phyloP scores from a whole-genome alignment of 495 filamentous ascomycete species.

The Aspergillus bertholletiae region DNA sequence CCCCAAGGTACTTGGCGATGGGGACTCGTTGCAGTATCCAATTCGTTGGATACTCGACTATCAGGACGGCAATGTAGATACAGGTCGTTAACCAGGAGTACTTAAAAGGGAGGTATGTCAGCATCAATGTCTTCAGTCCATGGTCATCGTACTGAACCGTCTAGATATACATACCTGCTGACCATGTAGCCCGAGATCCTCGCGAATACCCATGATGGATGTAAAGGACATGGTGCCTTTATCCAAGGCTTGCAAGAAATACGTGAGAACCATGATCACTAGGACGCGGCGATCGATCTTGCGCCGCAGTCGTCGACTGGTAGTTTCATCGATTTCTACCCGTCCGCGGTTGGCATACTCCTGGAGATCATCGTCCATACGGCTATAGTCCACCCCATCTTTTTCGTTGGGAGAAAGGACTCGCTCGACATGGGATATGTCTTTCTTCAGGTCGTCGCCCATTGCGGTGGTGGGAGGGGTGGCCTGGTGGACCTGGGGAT shows the following conservation, averaged over 20 bases:
- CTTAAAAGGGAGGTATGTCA: constrained; percentile 12
- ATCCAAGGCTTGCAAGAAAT: constrained; percentile 71
- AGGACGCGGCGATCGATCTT: constrained; percentile 56
- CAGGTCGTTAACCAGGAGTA: constrained; percentile 54
- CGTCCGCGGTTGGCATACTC: constrained; percentile 52
- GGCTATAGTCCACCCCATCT: constrained; percentile 47
- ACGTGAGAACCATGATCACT: constrained; percentile 47
- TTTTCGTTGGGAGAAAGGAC: constrained; percentile 41
- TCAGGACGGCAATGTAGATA: constrained; percentile 53
- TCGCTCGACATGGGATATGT: constrained; percentile 48
- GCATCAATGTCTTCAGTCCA: background rate
- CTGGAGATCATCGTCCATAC: constrained; percentile 61
- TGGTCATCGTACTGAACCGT: no score
- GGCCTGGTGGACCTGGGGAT: background rate
- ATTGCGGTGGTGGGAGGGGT: background rate
- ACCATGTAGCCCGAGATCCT: constrained; percentile 50
- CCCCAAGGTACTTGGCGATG: constrained; percentile 56
- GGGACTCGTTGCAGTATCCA: constrained; percentile 59
- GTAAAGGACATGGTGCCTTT: constrained; percentile 69
- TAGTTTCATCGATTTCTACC: constrained; percentile 51
- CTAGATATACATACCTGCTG: constrained; percentile 36
- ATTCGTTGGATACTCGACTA: constrained; percentile 55
- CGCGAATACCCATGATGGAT: constrained; percentile 64
- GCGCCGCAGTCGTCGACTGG: constrained; percentile 45
- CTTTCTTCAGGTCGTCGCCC: constrained; percentile 18